These are phyloP conservation scores for Naganishia cerealis DNA, from an alignment of 1,284 basidiomycete species.

Conservation along the genomic window DNA sequence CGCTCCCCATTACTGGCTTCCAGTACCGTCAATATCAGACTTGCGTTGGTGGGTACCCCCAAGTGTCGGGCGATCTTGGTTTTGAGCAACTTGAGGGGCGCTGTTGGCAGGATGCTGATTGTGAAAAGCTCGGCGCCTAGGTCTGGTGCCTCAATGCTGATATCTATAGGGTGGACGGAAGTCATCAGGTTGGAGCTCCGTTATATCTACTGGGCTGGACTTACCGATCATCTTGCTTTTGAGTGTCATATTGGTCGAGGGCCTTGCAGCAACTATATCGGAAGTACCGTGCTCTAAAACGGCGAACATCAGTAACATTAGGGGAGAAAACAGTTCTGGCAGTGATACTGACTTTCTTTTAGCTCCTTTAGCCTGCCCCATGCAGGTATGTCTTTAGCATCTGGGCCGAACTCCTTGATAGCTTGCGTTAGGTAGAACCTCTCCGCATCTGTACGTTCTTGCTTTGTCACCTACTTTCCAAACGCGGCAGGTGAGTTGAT, in stretches of 20 bases:
- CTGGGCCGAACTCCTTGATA: neutral
- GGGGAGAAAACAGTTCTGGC: neutral
- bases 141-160: slow-evolving; percentile 6
- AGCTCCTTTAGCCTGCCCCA: slow-evolving; percentile 22
- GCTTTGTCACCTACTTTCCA: slow-evolving; percentile 14
- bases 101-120: slow-evolving; percentile 22
- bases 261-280: neutral
- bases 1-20: neutral
- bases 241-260: slow-evolving; percentile 1
- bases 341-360: neutral
- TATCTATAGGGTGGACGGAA: neutral
- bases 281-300: slow-evolving; percentile 14
- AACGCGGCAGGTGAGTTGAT: neutral
- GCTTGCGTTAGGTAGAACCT: slow-evolving; percentile 18
- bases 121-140: slow-evolving; percentile 8
- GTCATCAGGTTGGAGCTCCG: neutral
- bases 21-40: slow-evolving; percentile 7
- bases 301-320: neutral
- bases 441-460: slow-evolving; percentile 29
- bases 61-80: slow-evolving; percentile 27
- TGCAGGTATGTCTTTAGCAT: neutral
- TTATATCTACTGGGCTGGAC: neutral
- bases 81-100: slow-evolving; percentile 24
- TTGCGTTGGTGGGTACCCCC: slow-evolving; percentile 16
- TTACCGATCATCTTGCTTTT: slow-evolving; percentile 31